A percentile compares a stretch with the other conserved stretches of the same genome.
phyloP scores from a whole-genome alignment of 1,284 basidiomycete species.

The Xerocomus nothofagi region DNA sequence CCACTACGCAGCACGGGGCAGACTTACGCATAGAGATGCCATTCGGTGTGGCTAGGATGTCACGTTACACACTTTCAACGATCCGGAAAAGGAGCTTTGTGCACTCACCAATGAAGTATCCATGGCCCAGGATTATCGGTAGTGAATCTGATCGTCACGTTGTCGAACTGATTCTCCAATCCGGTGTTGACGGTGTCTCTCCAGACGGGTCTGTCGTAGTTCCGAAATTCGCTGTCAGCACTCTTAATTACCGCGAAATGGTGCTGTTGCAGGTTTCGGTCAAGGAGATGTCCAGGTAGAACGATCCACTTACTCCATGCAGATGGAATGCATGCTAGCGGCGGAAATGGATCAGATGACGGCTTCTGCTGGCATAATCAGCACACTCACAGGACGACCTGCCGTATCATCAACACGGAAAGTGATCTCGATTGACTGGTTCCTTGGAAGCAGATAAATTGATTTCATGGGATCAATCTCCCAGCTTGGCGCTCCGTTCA shows the following conservation, averaged over 20 bases:
- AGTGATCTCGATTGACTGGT: constrained; percentile 38
- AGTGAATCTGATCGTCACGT: constrained; percentile 22
- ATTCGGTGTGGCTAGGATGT: constrained; percentile 26
- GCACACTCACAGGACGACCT: constrained; percentile 12
- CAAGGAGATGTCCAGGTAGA: not conserved
- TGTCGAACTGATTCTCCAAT: constrained; percentile 24
- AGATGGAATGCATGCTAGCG: constrained; percentile 34
- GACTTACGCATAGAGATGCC: constrained; percentile 29
- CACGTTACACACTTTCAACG: not conserved
- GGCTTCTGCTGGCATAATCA: not conserved
- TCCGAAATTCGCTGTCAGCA: constrained; percentile 19
- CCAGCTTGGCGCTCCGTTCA: constrained; percentile 39
- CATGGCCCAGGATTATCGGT: constrained; percentile 30
- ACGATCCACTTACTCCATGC: constrained; percentile 26
- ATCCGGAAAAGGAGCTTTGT: not conserved
- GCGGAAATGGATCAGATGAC: not conserved
- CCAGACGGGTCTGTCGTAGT: constrained; percentile 28
- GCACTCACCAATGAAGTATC: constrained; percentile 26
- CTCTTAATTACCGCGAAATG: constrained; percentile 25
- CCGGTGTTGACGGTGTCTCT: constrained; percentile 26
- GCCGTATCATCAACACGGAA: constrained; percentile 8
- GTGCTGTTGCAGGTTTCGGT: constrained; percentile 9
- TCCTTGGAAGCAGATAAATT: constrained; percentile 38
- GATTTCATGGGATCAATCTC: constrained; percentile 41
- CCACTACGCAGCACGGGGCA: too few species aligned